Evolutionary conservation across 164 flowering plant genomes (phyloP).

Genomic region (Berberis thunbergii): DNA sequence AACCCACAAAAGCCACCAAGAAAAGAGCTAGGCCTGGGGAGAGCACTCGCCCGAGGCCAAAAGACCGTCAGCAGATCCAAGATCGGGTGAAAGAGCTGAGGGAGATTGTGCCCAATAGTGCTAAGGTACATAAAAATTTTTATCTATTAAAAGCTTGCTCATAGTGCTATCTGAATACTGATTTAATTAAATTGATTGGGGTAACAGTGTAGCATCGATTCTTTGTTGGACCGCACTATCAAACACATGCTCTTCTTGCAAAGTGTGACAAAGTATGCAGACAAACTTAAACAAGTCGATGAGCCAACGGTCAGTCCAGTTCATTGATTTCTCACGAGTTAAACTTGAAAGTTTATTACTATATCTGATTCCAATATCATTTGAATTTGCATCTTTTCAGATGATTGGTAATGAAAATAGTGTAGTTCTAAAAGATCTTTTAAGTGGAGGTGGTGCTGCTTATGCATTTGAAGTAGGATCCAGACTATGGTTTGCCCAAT

Average conservation of each 20-base stretch:
- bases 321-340: neutral
- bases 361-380: neutral
- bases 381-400: slow-evolving; percentile 20
- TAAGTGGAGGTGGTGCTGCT: slow-evolving; percentile 39
- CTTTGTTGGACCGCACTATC: slow-evolving; percentile 67
- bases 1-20: slow-evolving; percentile 37
- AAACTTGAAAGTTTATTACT: neutral
- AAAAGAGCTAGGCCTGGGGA: slow-evolving; percentile 84
- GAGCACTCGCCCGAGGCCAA: slow-evolving; percentile 75
- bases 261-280: slow-evolving; percentile 56
- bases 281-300: slow-evolving; percentile 48
- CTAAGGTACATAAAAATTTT: slow-evolving; percentile 42
- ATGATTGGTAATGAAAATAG: slow-evolving; percentile 34
- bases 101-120: slow-evolving; percentile 67
- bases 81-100: slow-evolving; percentile 75
- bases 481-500: slow-evolving; percentile 62
- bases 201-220: slow-evolving; percentile 79
- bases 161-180: neutral
- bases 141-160: neutral
- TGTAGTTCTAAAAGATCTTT: slow-evolving; percentile 28
- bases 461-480: slow-evolving; percentile 80
- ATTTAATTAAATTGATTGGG: slow-evolving; percentile 5
- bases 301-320: slow-evolving; percentile 46
- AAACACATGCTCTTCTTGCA: slow-evolving; percentile 81
- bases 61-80: slow-evolving; percentile 80